Evolutionary conservation across 495 filamentous ascomycete genomes (phyloP), one percentile per base, ranked within the genome.

Genomic region (Sporormia fimetaria): DNA sequence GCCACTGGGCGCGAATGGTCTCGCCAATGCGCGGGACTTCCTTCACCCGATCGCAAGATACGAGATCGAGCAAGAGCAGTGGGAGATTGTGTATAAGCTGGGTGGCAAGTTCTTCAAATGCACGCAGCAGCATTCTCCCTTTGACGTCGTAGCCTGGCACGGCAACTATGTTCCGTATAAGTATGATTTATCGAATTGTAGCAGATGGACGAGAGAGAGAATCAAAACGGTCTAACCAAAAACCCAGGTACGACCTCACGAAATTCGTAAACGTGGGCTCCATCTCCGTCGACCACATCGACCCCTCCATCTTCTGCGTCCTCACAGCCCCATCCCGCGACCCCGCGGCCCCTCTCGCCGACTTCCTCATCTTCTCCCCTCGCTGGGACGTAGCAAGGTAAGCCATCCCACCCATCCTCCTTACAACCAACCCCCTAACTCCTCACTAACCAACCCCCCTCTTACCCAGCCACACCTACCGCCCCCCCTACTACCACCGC

Each of bases 101-200:
- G 65, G 62, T n/a, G 67, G 66, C 12, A 66, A 64, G 44, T 63
- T 68, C 47, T 72, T 69, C 49, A 59, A 56, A 35, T 64, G 59
- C 37, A 66, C 54, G 8, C 68, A 72, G 48, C 57, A 66, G 28
- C 68, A 72, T 46, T 65, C 55, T 12, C 67, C 67, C 0, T 72
- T 70, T 32, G 68, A 72, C 40, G 68, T 70, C 4, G 66, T 70
- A 4, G 68, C 68, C 6, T 70, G 67, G 67, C 67, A 72, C 37
- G 67, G 67, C 20, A 70, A 67, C 52, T 68, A 69, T 34, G 65
- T 68, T 2, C 52, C 47, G 4, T 55, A 47, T 43, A 48, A 55
- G 32, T n/a, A n/a, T n/a, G n/a, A n/a, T n/a, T n/a, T n/a, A n/a
- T n/a, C n/a, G n/a, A n/a, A n/a, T n/a, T n/a, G n/a, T n/a, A n/a